Percentiles rank a stretch among this genome's conserved stretches.
Evolutionary conservation across 352 stramenopile species (phyloP).

Genomic region (Globisporangium nodosum): DNA sequence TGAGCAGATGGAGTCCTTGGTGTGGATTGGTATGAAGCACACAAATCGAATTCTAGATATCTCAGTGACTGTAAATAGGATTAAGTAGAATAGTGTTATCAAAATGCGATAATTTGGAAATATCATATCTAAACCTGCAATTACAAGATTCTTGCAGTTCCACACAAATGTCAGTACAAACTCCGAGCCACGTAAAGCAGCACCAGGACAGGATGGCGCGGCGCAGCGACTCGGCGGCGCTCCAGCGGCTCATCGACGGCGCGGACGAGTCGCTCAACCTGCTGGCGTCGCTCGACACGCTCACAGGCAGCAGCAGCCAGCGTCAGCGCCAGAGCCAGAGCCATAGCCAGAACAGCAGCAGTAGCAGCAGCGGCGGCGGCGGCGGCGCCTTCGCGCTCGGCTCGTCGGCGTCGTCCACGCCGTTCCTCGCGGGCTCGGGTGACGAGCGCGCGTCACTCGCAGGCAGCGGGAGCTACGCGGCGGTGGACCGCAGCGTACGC

Average conservation of each 20-base stretch:
- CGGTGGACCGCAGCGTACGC: conserved; percentile 44
- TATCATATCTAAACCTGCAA: too few relatives aligned
- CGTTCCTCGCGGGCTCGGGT: conserved; percentile 5
- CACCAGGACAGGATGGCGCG: conserved; percentile 1
- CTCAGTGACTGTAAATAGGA: too few relatives aligned
- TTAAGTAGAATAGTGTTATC: too few relatives aligned
- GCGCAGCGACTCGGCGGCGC: conserved; percentile 32
- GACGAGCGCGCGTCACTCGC: conserved; percentile 10
- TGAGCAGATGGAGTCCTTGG: too few relatives aligned
- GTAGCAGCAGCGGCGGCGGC: conserved; percentile 5
- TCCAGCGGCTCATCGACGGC: conserved; percentile 74
- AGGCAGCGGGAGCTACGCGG: background rate
- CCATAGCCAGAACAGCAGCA: background rate
- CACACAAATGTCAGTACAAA: background rate
- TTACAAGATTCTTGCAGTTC: too few relatives aligned
- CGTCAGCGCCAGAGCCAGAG: background rate
- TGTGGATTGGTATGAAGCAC: too few relatives aligned
- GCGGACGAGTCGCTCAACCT: conserved; percentile 66
- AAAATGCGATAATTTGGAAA: too few relatives aligned
- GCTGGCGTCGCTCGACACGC: conserved; percentile 49
- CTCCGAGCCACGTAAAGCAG: background rate
- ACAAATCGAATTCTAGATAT: too few relatives aligned
- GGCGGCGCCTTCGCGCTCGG: conserved; percentile 34
- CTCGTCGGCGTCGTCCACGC: conserved; percentile 11
- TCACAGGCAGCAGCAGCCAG: background rate